A percentile compares a stretch with the other conserved stretches of the same genome.
Evolutionary conservation across 805 yeast species (phyloP).

Genomic region (Candida methanosorbosa): DNA sequence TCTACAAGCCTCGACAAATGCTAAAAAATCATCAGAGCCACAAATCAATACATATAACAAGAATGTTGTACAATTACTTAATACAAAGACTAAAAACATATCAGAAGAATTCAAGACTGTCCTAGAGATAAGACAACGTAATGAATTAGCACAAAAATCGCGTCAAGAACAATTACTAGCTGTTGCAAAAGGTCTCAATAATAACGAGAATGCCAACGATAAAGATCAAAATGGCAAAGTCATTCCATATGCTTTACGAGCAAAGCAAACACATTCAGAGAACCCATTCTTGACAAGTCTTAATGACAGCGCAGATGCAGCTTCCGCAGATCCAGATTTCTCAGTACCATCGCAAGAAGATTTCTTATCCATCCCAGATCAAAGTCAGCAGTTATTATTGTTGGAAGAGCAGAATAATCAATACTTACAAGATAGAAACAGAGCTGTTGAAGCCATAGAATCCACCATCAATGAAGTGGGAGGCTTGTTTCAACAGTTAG

Average conservation of each 20-base stretch:
- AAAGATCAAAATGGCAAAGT: not conserved
- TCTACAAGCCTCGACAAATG: conserved; percentile 43
- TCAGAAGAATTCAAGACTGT: conserved; percentile 88
- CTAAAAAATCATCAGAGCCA: conserved; percentile 35
- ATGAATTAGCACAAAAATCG: conserved; percentile 70
- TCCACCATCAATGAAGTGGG: conserved; percentile 97
- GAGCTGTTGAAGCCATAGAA: conserved; percentile 94
- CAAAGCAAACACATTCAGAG: conserved; percentile 12
- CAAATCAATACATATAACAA: conserved; percentile 69
- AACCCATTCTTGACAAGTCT: conserved; percentile 27
- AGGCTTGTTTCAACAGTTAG: conserved; percentile 84
- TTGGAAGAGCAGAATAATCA: conserved; percentile 75
- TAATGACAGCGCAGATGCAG: conserved; percentile 8
- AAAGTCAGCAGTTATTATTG: conserved; percentile 72
- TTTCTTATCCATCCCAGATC: conserved; percentile 69
- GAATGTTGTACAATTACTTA: conserved; percentile 79
- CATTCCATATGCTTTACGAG: conserved; percentile 21
- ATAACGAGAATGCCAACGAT: not conserved
- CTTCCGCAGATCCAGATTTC: conserved; percentile 20
- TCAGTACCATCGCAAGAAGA: conserved; percentile 26
- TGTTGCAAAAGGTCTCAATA: conserved; percentile 21
- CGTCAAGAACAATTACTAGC: conserved; percentile 82
- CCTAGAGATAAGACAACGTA: conserved; percentile 77
- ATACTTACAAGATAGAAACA: conserved; percentile 74
- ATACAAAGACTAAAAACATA: conserved; percentile 84